Percentiles rank a stretch among this genome's conserved stretches.
Conservation (phyloP, 2,329 filamentous ascomycete species). For the Ceratocystis variospora region DNA sequence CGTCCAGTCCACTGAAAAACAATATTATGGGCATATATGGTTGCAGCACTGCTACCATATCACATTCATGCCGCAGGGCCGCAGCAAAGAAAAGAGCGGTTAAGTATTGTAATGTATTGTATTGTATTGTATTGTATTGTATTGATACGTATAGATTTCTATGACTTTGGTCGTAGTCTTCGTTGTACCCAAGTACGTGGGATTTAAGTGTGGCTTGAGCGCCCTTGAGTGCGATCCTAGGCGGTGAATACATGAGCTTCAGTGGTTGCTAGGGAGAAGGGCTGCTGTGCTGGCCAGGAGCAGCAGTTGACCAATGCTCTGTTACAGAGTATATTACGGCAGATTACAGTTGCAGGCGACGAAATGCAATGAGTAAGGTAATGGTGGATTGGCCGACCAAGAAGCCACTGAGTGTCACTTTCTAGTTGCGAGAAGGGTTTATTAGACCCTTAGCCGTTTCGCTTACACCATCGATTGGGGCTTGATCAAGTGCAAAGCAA, state of each 20-base stretch:
- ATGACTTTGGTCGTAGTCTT: not conserved
- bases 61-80: not conserved
- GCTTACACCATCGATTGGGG: too few relatives aligned
- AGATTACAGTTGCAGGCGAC: constrained; percentile 1
- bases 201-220: constrained; percentile 6
- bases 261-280: not conserved
- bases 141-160: not conserved
- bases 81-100: not conserved
- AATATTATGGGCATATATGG: not conserved
- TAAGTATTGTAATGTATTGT: not conserved
- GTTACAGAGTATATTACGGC: constrained; percentile 5
- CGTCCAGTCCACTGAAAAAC: not conserved
- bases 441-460: too few relatives aligned
- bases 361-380: too few relatives aligned
- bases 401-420: too few relatives aligned
- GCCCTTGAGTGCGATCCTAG: not conserved
- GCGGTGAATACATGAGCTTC: not conserved
- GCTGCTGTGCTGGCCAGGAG: not conserved
- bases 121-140: not conserved
- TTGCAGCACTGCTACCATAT: not conserved
- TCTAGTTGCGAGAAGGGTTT: too few relatives aligned
- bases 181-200: not conserved
- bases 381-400: too few relatives aligned
- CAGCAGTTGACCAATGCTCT: not conserved
- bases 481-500: too few relatives aligned